Evolutionary conservation across 306 rosid genomes (phyloP).

Genomic region (Prosopis cineraria): DNA sequence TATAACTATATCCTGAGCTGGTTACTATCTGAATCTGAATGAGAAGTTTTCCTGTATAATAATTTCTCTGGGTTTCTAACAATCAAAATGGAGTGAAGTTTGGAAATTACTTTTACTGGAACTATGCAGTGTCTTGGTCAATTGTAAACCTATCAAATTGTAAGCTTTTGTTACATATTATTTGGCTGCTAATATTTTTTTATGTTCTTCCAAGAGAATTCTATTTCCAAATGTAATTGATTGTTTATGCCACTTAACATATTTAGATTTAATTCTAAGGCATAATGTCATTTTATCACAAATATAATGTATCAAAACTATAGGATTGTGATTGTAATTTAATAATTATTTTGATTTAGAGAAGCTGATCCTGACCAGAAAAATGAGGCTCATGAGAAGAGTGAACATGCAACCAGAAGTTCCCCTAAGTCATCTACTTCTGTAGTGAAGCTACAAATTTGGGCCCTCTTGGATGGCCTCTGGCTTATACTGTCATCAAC

Average conservation of each 20-base stretch:
- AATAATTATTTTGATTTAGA: constrained; percentile 46
- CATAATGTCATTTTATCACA: background rate
- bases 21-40: background rate
- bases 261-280: background rate
- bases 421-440: constrained; percentile 58
- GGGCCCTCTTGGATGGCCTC: constrained; percentile 87
- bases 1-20: background rate
- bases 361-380: constrained; percentile 51
- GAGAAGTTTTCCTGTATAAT: constrained; percentile 2
- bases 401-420: constrained; percentile 35
- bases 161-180: background rate
- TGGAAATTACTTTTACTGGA: background rate
- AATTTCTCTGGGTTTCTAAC: constrained; percentile 1
- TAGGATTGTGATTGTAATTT: constrained; percentile 15
- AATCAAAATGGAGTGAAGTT: background rate
- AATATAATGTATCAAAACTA: constrained; percentile 10
- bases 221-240: constrained; percentile 10
- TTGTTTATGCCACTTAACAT: background rate
- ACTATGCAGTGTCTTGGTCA: background rate
- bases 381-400: constrained; percentile 47
- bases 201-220: background rate
- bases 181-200: background rate
- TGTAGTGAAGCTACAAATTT: constrained; percentile 55
- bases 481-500: constrained; percentile 84
- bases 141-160: background rate